Conservation (phyloP, 768 basidiomycete species). For the Xerocomellus amylosporus region DNA sequence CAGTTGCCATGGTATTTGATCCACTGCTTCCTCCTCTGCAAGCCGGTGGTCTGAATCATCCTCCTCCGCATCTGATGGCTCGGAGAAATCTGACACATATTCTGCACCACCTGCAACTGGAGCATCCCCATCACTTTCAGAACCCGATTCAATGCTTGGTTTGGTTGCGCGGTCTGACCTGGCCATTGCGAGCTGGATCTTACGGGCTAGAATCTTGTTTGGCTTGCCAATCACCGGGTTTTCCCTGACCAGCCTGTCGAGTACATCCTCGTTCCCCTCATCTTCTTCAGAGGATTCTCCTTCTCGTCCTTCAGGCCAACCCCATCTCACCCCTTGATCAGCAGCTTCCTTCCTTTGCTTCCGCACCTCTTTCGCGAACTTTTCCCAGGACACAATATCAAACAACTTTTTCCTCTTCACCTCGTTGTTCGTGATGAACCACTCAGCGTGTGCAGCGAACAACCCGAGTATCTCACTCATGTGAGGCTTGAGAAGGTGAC, state of each 20-base stretch:
- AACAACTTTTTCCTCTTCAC: slow-evolving; percentile 33
- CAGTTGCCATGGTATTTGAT: slow-evolving; percentile 38
- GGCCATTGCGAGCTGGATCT: slow-evolving; percentile 16
- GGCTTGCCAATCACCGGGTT: slow-evolving; percentile 32
- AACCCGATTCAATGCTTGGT: slow-evolving; percentile 11
- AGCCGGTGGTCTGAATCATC: slow-evolving; percentile 33
- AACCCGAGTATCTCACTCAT: slow-evolving; percentile 47
- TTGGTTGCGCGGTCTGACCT: background rate
- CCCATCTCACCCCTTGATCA: slow-evolving; percentile 22
- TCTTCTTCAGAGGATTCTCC: slow-evolving; percentile 10
- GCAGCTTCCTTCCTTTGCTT: slow-evolving; percentile 34
- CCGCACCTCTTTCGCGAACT: slow-evolving; percentile 39
- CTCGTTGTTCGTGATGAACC: slow-evolving; percentile 53
- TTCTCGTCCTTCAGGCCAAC: slow-evolving; percentile 18
- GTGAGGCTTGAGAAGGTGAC: slow-evolving; percentile 47
- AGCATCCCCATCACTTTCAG: slow-evolving; percentile 20
- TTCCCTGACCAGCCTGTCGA: slow-evolving; percentile 13
- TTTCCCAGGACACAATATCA: slow-evolving; percentile 46
- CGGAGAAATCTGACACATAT: slow-evolving; percentile 60
- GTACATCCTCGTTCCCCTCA: background rate
- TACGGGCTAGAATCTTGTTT: slow-evolving; percentile 14
- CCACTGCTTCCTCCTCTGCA: slow-evolving; percentile 21
- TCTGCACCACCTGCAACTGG: slow-evolving; percentile 15
- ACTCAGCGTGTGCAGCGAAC: slow-evolving; percentile 56
- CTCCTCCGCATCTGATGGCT: slow-evolving; percentile 45